Percentiles rank a stretch among this genome's conserved stretches.
Evolutionary conservation across 176 grass and related monocot species (phyloP).

Genomic region (Juncus effusus): DNA sequence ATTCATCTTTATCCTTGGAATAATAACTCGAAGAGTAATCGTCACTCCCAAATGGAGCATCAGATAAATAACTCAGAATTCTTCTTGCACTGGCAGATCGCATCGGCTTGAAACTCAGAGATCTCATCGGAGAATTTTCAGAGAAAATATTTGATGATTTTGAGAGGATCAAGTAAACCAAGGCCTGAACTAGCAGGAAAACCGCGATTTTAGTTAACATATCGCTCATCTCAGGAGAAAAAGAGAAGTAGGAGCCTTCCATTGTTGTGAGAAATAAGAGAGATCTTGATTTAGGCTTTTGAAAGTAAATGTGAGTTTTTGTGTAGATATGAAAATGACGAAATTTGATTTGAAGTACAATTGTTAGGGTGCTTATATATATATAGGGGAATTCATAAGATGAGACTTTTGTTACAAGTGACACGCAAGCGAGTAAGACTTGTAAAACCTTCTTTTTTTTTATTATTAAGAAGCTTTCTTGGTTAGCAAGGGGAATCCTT

Average conservation of each 20-base stretch:
- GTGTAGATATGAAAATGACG: not conserved
- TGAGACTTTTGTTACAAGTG: conserved; percentile 9
- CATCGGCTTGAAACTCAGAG: conserved; percentile 54
- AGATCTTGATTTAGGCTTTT: not conserved
- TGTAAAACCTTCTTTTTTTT: too few species aligned
- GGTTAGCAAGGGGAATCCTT: conserved; percentile 14
- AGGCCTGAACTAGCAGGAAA: conserved; percentile 61
- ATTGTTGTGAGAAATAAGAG: conserved; percentile 27
- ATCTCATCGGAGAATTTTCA: conserved; percentile 32
- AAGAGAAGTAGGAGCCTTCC: conserved; percentile 29
- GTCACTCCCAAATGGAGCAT: conserved; percentile 50
- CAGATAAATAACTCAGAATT: conserved; percentile 52
- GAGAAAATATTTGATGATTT: conserved; percentile 76
- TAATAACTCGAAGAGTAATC: conserved; percentile 18
- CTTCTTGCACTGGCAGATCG: conserved; percentile 58
- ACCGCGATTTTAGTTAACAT: conserved; percentile 44
- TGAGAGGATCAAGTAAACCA: conserved; percentile 66
- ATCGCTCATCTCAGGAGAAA: conserved; percentile 53
- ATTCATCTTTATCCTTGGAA: not conserved
- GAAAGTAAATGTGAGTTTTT: not conserved
- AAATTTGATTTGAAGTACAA: not conserved
- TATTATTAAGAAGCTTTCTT: not conserved
- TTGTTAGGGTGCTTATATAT: conserved; percentile 16
- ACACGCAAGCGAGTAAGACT: conserved; percentile 16
- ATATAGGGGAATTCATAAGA: conserved; percentile 33